Evolutionary conservation across 148 eudicot genomes (phyloP).

Genomic region (Drosera capensis): DNA sequence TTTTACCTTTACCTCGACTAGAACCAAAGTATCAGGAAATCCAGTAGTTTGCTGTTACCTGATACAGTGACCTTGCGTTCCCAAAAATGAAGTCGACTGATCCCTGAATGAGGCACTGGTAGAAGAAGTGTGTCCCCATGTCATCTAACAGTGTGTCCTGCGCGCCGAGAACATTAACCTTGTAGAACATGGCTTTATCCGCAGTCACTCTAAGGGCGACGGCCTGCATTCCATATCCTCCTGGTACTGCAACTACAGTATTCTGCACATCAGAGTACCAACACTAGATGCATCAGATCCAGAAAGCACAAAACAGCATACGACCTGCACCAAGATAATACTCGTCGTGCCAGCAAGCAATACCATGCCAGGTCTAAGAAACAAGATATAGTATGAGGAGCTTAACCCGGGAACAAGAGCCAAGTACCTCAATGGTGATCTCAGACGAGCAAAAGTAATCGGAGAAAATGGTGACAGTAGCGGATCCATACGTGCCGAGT

Average conservation of each 20-base stretch:
- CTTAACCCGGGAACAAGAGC: background rate
- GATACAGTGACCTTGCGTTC: conserved; percentile 63
- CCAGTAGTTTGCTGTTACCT: conserved; percentile 16
- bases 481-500: conserved; percentile 65
- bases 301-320: background rate
- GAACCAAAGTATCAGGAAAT: background rate
- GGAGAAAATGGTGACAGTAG: conserved; percentile 52
- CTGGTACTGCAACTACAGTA: conserved; percentile 42
- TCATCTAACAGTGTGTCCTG: conserved; percentile 88
- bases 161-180: conserved; percentile 48
- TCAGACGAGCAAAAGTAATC: conserved; percentile 72
- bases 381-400: background rate
- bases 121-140: conserved; percentile 59
- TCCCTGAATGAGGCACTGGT: conserved; percentile 63
- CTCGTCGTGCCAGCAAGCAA: background rate
- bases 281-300: background rate
- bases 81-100: conserved; percentile 84
- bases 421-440: conserved; percentile 60
- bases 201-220: conserved; percentile 73
- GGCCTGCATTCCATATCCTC: conserved; percentile 57
- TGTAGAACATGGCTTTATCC: conserved; percentile 47
- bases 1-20: background rate
- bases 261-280: conserved; percentile 28
- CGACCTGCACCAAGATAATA: no score
- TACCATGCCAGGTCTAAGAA: background rate